Base-by-base conservation (phyloP, 2,329 filamentous ascomycete genomes). In the Fusarium sp. region DNA sequence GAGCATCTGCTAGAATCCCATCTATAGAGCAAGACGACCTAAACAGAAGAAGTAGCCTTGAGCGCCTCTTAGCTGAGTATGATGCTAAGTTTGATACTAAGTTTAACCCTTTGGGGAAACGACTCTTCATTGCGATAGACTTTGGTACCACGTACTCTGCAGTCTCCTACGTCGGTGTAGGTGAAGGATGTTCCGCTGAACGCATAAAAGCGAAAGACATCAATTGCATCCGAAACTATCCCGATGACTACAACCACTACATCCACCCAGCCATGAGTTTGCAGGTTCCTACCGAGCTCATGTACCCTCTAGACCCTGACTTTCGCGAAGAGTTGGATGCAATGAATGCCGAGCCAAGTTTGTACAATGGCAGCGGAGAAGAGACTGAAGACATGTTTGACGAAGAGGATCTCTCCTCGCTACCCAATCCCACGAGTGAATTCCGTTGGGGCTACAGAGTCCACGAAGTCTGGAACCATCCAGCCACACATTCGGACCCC, bases 131-230 rank as follows among this genome's bases (percentile, higher is more conserved):
- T 27, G 52, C 52, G 3, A 15, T 48, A 8, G 52, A 56, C 20
- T 35, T 56, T 13, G 45, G 52, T 0, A 56, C 52, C 1, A 56
- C 52, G 9, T 56, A 56, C 10, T 56, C 52, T 17, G 43, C 52
- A 20, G 41, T 56, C 2, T 50, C 52, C 1, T 56, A 50, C 0
- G 45, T 56, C 4, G 5, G 11, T 1, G n/a, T 56, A 5, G 25
- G 33, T 6, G 7, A 51, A 17, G 52, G 45, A 27, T 33, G 13
- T 5, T 7, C 52, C 0, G 18, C 45, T 1, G 14, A 37, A 6
- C 13, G n/a, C 1, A 25, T 56, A 4, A 17, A 48, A 15, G 3
- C 17, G 3, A 10, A 20, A 1, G 17, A 35, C 2, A 56, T 56
- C 18, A 18, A 23, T 6, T 48, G 35, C 1, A 41, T 56, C 2